phyloP scores from a whole-genome alignment of 208 protist genomes.

The Trypanosoma cruzi region DNA sequence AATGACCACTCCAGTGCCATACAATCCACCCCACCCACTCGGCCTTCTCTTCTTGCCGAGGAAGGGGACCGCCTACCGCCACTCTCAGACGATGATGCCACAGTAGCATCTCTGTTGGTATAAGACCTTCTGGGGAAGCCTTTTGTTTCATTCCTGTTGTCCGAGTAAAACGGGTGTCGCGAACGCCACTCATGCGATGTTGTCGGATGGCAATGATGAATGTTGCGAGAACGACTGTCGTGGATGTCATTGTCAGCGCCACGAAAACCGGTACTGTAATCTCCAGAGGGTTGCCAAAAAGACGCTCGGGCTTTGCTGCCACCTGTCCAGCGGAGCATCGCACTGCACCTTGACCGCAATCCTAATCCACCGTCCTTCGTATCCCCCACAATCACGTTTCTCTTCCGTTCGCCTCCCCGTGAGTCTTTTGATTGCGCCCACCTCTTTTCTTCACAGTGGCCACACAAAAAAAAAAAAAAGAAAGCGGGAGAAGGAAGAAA shows the following conservation, averaged over 20 bases:
- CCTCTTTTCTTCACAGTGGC: too few species aligned
- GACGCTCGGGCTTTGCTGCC: slow-evolving; percentile 37
- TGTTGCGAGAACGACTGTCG: background rate
- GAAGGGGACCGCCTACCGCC: background rate
- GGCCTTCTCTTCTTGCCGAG: background rate
- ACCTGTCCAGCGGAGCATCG: slow-evolving; percentile 43
- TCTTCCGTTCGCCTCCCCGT: too few species aligned
- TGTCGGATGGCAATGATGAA: background rate
- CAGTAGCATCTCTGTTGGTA: background rate
- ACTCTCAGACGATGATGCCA: background rate
- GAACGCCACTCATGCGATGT: slow-evolving; percentile 1
- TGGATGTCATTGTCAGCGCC: background rate
- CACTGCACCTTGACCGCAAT: too few species aligned
- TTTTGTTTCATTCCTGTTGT: background rate
- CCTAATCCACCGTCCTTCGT: too few species aligned
- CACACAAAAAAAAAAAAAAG: too few species aligned
- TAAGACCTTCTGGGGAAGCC: background rate
- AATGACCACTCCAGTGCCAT: slow-evolving; percentile 30
- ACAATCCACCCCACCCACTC: slow-evolving; percentile 23
- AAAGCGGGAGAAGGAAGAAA: too few species aligned
- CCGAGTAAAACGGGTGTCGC: background rate
- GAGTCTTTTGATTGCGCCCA: too few species aligned
- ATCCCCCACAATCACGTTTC: too few species aligned
- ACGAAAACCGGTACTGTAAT: background rate
- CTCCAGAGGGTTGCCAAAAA: background rate